Percentiles rank a stretch among this genome's conserved stretches.
These are phyloP conservation scores for Phytophthora nicotianae DNA, from an alignment of 352 stramenopile species.

Conservation along the genomic window DNA sequence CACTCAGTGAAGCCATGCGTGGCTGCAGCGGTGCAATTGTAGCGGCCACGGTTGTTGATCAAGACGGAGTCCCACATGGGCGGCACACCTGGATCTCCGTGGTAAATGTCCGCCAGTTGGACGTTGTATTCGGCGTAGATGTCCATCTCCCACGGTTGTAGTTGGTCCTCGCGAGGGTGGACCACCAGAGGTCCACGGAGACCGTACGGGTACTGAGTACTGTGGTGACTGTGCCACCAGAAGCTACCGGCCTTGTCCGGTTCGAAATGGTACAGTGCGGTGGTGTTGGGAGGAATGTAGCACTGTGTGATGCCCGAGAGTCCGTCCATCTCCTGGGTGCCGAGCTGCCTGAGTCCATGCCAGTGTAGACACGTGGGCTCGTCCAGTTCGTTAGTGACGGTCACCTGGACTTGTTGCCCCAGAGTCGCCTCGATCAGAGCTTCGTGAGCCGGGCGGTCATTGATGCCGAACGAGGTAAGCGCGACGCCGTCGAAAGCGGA, in stretches of 20 bases:
- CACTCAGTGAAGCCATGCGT: conserved; percentile 13
- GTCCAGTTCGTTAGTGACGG: conserved; percentile 23
- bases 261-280: conserved; percentile 29
- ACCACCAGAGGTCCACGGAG: conserved; percentile 37
- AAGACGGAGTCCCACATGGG: conserved; percentile 35
- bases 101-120: conserved; percentile 38
- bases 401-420: conserved; percentile 26
- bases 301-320: conserved; percentile 37
- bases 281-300: conserved; percentile 26
- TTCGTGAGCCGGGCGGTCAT: conserved; percentile 18
- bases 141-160: conserved; percentile 19
- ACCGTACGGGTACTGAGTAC: conserved; percentile 32
- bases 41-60: conserved; percentile 35
- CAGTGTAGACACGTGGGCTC: conserved; percentile 34
- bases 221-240: conserved; percentile 37
- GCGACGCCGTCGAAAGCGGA: conserved; percentile 30
- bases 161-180: conserved; percentile 14
- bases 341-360: conserved; percentile 37
- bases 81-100: conserved; percentile 2
- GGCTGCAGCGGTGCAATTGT: conserved; percentile 29
- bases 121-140: conserved; percentile 33
- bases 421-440: conserved; percentile 24
- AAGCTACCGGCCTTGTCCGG: conserved; percentile 32
- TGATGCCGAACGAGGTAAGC: conserved; percentile 25
- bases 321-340: conserved; percentile 40